Percentiles rank a stretch among this genome's conserved stretches.
Evolutionary conservation across 441 rosid genomes (phyloP).

Genomic region (Croton laevigatus): DNA sequence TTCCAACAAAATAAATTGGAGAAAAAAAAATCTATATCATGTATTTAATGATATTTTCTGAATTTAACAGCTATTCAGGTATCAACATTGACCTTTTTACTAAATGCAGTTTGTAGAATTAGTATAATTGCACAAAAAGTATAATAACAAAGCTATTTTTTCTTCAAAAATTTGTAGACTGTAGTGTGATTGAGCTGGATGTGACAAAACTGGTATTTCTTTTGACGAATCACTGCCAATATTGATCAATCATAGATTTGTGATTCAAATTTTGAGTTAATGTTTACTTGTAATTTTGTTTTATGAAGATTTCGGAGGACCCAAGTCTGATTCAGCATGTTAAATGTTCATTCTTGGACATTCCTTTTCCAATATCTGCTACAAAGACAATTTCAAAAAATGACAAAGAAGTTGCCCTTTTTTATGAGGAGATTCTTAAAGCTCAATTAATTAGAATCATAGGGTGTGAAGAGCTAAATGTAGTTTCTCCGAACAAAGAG

Average conservation of each 20-base stretch:
- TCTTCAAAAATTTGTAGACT: constrained; percentile 49
- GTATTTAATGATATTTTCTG: no score
- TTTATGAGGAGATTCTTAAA: constrained; percentile 33
- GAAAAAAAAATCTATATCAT: not conserved
- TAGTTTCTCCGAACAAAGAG: constrained; percentile 56
- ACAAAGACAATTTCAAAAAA: constrained; percentile 27
- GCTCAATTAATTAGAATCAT: constrained; percentile 33
- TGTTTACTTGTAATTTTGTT: constrained; percentile 10
- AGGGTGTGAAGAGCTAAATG: constrained; percentile 41
- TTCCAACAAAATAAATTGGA: not conserved
- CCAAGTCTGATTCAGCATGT: constrained; percentile 56
- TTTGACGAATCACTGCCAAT: not conserved
- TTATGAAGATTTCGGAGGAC: constrained; percentile 72
- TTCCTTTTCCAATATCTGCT: constrained; percentile 38
- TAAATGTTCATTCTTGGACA: constrained; percentile 56
- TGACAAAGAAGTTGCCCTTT: constrained; percentile 25
- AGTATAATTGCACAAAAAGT: not conserved
- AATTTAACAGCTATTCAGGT: constrained; percentile 79
- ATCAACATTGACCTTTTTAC: constrained; percentile 3
- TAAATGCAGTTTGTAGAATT: not conserved
- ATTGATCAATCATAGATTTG: constrained; percentile 3
- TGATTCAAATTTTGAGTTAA: constrained; percentile 4
- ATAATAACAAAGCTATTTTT: not conserved
- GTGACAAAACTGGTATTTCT: constrained; percentile 67
- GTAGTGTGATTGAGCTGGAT: constrained; percentile 85